These are phyloP conservation scores for Fagopyrum esculentum DNA, from an alignment of 148 eudicot species.

Conservation along the genomic window DNA sequence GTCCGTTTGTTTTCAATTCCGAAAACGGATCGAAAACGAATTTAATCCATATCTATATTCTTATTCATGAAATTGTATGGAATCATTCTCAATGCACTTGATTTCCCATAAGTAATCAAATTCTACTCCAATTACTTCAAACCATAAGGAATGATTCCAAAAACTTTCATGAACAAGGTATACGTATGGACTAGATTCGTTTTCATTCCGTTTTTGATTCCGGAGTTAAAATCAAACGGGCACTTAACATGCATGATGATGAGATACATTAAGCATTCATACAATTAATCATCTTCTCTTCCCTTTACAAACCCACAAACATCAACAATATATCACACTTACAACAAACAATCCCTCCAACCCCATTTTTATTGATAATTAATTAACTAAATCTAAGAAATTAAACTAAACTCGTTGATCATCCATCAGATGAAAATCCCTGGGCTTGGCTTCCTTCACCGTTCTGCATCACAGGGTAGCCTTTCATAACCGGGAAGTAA, in stretches of 20 bases:
- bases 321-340: background rate
- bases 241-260: background rate
- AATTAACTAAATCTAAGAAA: background rate
- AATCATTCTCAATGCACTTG: too few relatives aligned
- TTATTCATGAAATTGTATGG: too few relatives aligned
- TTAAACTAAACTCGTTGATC: background rate
- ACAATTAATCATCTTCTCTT: background rate
- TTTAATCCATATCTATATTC: too few relatives aligned
- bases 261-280: background rate
- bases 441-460: conserved; percentile 10
- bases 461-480: conserved; percentile 3
- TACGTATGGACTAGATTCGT: too few relatives aligned
- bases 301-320: conserved; percentile 5
- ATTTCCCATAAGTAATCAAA: too few relatives aligned
- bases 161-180: too few relatives aligned
- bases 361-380: background rate
- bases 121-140: too few relatives aligned
- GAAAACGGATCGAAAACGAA: too few relatives aligned
- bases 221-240: too few relatives aligned
- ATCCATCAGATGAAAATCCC: background rate
- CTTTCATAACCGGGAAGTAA: conserved; percentile 9
- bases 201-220: too few relatives aligned
- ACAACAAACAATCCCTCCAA: background rate
- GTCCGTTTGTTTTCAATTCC: too few relatives aligned
- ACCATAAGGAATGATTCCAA: too few relatives aligned